Base-by-base conservation (phyloP, 2,329 filamentous ascomycete genomes). In the Delphinella strobiligena region DNA sequence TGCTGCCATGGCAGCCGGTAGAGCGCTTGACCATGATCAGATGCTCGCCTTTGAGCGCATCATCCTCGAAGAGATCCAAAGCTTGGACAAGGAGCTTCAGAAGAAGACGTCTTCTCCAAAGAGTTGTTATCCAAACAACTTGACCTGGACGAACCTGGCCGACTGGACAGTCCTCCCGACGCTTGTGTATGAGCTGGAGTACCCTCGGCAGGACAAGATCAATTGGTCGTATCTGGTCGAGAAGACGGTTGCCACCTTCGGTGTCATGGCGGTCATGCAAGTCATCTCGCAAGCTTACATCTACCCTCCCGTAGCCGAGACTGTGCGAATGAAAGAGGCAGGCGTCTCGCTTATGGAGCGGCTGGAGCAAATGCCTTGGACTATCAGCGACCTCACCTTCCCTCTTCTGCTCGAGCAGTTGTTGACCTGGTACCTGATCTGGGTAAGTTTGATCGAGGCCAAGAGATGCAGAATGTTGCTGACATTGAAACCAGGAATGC, bases 361-460 rank as follows among this genome's bases (percentile, higher is more conserved):
- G 34, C 73, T 84, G 51, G 62, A 61, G 42, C 72, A 78, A 42
- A 86, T 87, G 43, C 82, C 83, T 0, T 83, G 78, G 72, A 72
- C 88, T 40, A 61, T 86, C n/a, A 72, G 69, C 43, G 82, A 88
- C 50, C 68, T 89, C 44, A 68, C 86, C 7, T 86, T 88, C 45
- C 83, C 82, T 0, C 79, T 89, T 45, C 75, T 88, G 61, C 75
- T 86, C 60, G 82, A 88, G 54, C 85, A 86, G 45, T 60, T 88
- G 38, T 69, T 85, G 42, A 71, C 75, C 0, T 89, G 82, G 79
- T 88, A 87, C 55, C 71, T 89, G 19, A 87, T 88, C 47, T 89
- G 83, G 83, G 77, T 81, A 56, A 75, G 74, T 3, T 72, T 80
- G 27, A 12, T 22, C 4, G 7, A 16, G 4, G 4, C n/a, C n/a